These are phyloP conservation scores for Oryza brachyantha DNA, from an alignment of 176 grass and related monocot species.

Conservation along the genomic window DNA sequence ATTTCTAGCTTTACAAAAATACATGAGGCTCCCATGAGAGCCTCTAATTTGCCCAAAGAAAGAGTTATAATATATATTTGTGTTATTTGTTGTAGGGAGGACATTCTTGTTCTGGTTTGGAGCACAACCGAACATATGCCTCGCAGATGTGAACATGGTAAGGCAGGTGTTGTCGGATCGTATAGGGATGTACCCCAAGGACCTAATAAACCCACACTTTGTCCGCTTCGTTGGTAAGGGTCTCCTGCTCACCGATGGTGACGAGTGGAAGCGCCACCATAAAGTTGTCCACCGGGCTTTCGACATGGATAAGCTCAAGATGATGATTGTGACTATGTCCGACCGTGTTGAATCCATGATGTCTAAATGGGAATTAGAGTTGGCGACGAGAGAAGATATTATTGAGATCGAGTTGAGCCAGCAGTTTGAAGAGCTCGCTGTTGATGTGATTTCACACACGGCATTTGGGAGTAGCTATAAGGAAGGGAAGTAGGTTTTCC, in stretches of 20 bases:
- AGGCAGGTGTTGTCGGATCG: constrained; percentile 45
- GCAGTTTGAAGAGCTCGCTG: constrained; percentile 54
- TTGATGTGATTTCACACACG: constrained; percentile 58
- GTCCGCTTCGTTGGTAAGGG: constrained; percentile 50
- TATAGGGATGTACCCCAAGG: constrained; percentile 39
- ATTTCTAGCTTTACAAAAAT: no score
- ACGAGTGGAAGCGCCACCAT: constrained; percentile 63
- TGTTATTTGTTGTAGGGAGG: neutral
- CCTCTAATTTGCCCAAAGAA: no score
- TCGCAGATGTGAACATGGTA: constrained; percentile 40
- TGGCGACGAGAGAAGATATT: neutral
- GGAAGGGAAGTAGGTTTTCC: constrained; percentile 46
- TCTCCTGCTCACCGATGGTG: constrained; percentile 40
- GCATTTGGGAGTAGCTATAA: constrained; percentile 61
- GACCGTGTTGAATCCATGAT: constrained; percentile 46
- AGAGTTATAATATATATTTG: no score
- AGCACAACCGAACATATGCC: constrained; percentile 19
- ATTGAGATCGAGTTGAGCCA: constrained; percentile 42
- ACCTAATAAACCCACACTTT: neutral
- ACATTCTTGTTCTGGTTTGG: constrained; percentile 59
- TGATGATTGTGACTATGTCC: constrained; percentile 54
- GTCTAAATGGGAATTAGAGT: constrained; percentile 32
- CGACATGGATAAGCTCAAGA: constrained; percentile 68
- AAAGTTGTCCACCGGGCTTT: constrained; percentile 56
- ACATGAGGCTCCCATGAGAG: no score